Evolutionary conservation across 148 eudicot species (phyloP).

Genomic region (Fagopyrum esculentum): DNA sequence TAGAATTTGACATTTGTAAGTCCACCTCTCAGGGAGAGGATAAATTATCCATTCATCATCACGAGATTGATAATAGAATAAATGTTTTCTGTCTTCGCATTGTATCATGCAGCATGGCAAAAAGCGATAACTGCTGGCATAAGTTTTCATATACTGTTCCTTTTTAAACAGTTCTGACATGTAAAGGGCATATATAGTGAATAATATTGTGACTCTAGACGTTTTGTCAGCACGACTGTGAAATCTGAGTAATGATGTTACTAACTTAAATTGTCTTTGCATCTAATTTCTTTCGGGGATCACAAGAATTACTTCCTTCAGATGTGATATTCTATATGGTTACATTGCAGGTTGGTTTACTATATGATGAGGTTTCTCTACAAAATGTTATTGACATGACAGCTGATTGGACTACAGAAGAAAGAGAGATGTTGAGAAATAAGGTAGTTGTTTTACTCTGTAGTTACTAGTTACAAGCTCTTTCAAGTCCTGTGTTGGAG

Average conservation of each 20-base stretch:
- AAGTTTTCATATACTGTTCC: neutral
- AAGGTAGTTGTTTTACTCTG: constrained; percentile 35
- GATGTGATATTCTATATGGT: neutral
- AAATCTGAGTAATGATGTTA: neutral
- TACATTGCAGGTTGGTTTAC: constrained; percentile 75
- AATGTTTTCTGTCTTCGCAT: neutral
- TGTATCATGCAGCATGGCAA: neutral
- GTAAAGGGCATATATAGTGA: neutral
- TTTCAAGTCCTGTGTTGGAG: neutral
- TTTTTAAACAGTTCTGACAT: neutral
- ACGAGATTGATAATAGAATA: neutral
- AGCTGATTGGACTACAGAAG: constrained; percentile 85
- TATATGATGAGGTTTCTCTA: constrained; percentile 81
- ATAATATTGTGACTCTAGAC: neutral
- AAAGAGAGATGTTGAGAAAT: constrained; percentile 88
- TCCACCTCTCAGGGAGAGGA: neutral
- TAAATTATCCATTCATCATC: neutral
- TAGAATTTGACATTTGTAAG: neutral
- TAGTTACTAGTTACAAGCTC: neutral
- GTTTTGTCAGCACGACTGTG: too few species aligned
- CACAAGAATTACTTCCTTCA: neutral
- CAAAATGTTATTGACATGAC: constrained; percentile 78
- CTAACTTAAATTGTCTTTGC: neutral
- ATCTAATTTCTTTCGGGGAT: neutral
- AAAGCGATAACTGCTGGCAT: neutral